A percentile compares a stretch with the other conserved stretches of the same genome.
phyloP scores from a whole-genome alignment of 139 green algal genomes.

The Axilococcus clingmanii region DNA sequence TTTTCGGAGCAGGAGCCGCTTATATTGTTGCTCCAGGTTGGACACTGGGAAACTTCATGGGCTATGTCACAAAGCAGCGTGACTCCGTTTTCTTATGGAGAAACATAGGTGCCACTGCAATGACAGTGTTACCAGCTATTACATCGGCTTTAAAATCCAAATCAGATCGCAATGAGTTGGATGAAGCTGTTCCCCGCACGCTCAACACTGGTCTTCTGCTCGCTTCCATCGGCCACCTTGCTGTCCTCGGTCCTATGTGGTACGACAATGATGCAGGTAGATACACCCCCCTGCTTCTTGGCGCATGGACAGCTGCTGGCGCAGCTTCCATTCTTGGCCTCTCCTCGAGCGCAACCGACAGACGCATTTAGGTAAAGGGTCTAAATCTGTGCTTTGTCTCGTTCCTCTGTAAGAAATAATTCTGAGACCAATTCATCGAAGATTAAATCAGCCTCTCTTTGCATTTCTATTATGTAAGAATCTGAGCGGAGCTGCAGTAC shows the following conservation, averaged over 20 bases:
- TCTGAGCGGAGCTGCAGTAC: too few species aligned
- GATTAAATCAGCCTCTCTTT: too few species aligned
- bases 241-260: constrained; percentile 13
- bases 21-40: constrained; percentile 18
- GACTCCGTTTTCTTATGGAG: constrained; percentile 22
- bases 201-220: constrained; percentile 22
- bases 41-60: constrained; percentile 25
- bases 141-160: constrained; percentile 23
- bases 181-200: constrained; percentile 7
- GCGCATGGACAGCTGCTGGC: constrained; percentile 9
- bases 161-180: constrained; percentile 2
- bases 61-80: constrained; percentile 16
- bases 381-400: too few species aligned
- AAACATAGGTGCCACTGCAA: constrained; percentile 15
- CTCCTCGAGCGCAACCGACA: constrained; percentile 6
- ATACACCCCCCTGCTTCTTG: constrained; percentile 12
- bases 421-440: too few species aligned
- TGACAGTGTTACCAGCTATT: constrained; percentile 28
- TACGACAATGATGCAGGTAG: constrained; percentile 10
- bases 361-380: too few species aligned
- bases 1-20: constrained; percentile 24
- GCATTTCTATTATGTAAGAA: too few species aligned
- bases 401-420: too few species aligned
- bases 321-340: constrained; percentile 16
- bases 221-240: constrained; percentile 12